A percentile compares a stretch with the other conserved stretches of the same genome.
Conservation (phyloP, 2,329 filamentous ascomycete genomes). For the Microsporum audouinii region DNA sequence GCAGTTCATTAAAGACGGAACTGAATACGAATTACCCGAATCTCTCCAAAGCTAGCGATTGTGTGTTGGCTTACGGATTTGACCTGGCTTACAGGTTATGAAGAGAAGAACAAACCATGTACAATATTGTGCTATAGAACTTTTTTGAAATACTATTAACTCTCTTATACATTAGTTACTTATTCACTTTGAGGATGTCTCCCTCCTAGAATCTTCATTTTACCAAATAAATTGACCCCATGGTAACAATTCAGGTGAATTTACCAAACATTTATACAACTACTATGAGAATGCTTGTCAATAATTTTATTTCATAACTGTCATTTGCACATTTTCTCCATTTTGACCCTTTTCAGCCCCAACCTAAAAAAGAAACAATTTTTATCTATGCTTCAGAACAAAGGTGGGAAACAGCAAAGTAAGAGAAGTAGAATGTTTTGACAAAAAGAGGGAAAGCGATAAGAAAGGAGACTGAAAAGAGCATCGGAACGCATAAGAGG, state of each 20-base stretch:
- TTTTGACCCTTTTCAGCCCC: not conserved
- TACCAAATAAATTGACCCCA: not conserved
- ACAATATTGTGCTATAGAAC: not conserved
- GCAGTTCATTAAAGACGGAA: not conserved
- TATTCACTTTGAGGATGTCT: not conserved
- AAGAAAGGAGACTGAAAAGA: not conserved
- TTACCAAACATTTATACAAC: not conserved
- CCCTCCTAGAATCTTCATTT: not conserved
- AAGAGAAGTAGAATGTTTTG: not conserved
- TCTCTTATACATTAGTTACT: not conserved
- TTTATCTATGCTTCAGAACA: constrained; percentile 1
- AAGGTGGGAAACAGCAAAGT: not conserved
- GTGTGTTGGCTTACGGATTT: not conserved
- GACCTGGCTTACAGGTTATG: not conserved
- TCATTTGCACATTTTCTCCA: constrained; percentile 2
- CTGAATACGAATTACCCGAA: not conserved
- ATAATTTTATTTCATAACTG: not conserved
- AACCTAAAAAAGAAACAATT: not conserved
- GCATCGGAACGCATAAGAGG: not conserved
- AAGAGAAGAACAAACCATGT: not conserved
- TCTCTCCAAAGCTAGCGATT: not conserved
- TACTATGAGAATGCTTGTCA: not conserved
- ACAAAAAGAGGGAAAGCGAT: not conserved
- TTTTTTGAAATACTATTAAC: not conserved
- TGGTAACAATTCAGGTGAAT: not conserved